These are phyloP conservation scores for Podaxis rugospora DNA, from an alignment of 768 basidiomycete genomes.

Conservation along the genomic window DNA sequence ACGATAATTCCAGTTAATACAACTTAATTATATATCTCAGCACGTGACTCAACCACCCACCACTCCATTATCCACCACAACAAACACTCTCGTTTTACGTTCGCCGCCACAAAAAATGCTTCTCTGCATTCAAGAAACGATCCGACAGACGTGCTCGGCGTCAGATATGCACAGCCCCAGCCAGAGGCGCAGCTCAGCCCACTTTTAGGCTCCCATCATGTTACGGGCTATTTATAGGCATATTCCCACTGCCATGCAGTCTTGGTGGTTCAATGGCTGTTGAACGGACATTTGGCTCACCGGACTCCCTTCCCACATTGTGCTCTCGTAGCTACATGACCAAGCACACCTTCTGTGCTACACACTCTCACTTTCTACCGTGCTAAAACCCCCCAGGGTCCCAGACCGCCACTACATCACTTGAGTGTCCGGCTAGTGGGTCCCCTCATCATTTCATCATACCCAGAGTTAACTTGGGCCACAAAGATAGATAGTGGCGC, in stretches of 20 bases:
- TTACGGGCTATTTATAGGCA: not conserved
- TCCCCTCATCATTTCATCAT: not conserved
- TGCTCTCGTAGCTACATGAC: not conserved
- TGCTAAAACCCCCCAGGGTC: not conserved
- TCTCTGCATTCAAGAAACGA: not conserved
- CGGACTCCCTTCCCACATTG: not conserved
- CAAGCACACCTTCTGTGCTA: not conserved
- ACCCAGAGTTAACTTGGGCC: not conserved
- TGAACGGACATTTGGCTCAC: not conserved
- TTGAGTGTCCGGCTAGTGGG: not conserved
- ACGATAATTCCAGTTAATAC: not conserved
- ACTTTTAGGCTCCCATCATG: not conserved
- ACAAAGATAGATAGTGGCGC: not conserved
- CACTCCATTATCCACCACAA: not conserved
- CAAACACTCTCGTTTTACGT: not conserved
- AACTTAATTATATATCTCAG: not conserved
- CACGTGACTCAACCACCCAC: not conserved
- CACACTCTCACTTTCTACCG: not conserved
- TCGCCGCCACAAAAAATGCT: not conserved
- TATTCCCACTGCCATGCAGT: not conserved
- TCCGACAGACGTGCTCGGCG: not conserved
- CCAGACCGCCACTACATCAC: not conserved
- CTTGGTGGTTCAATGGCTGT: not conserved
- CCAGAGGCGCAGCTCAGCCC: not conserved
- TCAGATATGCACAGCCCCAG: not conserved